Conservation (phyloP, 2,329 filamentous ascomycete genomes). For the Camptophora hylomeconis region DNA sequence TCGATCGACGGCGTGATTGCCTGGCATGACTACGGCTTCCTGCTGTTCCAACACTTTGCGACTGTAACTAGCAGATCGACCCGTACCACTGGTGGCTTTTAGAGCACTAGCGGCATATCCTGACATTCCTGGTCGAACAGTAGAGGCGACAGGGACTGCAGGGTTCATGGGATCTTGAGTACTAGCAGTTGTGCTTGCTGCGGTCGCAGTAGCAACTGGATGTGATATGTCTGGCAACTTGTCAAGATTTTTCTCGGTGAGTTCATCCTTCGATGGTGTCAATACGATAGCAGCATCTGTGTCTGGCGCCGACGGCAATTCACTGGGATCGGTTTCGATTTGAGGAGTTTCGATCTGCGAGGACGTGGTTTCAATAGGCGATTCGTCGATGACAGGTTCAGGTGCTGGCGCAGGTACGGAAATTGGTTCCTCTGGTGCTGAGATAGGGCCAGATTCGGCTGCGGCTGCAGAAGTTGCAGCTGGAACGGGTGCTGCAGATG, state of each 20-base stretch:
- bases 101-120: constrained; percentile 70
- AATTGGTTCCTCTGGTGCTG: constrained; percentile 24
- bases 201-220: constrained; percentile 66
- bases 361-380: background rate
- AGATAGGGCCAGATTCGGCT: constrained; percentile 17
- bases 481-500: constrained; percentile 16
- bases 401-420: constrained; percentile 29
- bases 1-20: constrained; percentile 86
- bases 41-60: constrained; percentile 85
- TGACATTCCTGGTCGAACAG: constrained; percentile 48
- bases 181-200: constrained; percentile 77
- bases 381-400: constrained; percentile 12
- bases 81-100: constrained; percentile 55
- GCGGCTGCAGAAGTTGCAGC: constrained; percentile 4
- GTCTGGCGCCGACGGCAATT: constrained; percentile 17
- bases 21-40: constrained; percentile 96
- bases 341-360: constrained; percentile 24
- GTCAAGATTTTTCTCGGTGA: constrained; percentile 87
- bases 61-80: constrained; percentile 67
- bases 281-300: constrained; percentile 24
- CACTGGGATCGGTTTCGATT: constrained; percentile 21
- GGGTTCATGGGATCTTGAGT: constrained; percentile 60
- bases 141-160: constrained; percentile 38
- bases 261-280: constrained; percentile 61
- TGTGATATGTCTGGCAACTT: constrained; percentile 72